Conservation (phyloP, 2,329 filamentous ascomycete species). For the Penicillium vulpinum region DNA sequence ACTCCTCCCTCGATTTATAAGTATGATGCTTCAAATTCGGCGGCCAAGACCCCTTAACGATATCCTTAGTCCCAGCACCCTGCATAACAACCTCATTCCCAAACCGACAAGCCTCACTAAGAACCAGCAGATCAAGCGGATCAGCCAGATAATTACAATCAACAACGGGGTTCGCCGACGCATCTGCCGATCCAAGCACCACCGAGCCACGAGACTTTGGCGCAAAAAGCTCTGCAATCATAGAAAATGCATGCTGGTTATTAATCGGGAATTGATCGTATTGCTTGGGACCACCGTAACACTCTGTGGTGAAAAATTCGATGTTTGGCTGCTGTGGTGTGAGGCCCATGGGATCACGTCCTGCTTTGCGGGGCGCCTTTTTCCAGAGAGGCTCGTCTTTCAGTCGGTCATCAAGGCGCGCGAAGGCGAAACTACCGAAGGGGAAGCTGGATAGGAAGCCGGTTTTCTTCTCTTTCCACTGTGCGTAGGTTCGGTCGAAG, state of each 20-base stretch:
- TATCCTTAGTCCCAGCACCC: constrained; percentile 58
- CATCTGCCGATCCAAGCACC: constrained; percentile 51
- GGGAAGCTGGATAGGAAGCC: constrained; percentile 63
- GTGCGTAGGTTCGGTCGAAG: constrained; percentile 51
- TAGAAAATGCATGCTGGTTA: constrained; percentile 57
- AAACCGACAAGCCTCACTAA: constrained; percentile 59
- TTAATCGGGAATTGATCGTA: constrained; percentile 56
- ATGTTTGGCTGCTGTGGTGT: constrained; percentile 58
- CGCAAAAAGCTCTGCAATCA: constrained; percentile 60
- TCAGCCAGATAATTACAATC: constrained; percentile 61
- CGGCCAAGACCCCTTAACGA: constrained; percentile 64
- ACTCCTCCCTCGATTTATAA: constrained; percentile 57
- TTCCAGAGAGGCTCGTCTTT: constrained; percentile 57
- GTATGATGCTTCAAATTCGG: constrained; percentile 52
- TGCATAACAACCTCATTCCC: constrained; percentile 62
- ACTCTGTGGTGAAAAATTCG: constrained; percentile 64
- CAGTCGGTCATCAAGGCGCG: constrained; percentile 62
- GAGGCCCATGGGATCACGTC: constrained; percentile 65
- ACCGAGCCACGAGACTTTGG: constrained; percentile 60
- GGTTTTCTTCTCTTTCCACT: constrained; percentile 60
- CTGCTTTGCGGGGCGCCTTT: constrained; percentile 48
- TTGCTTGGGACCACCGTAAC: constrained; percentile 62
- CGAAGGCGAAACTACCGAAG: constrained; percentile 63
- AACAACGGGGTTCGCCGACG: constrained; percentile 55
- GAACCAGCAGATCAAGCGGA: constrained; percentile 58